phyloP scores from a whole-genome alignment of 495 filamentous ascomycete species.

The Gamarada debralockiae region DNA sequence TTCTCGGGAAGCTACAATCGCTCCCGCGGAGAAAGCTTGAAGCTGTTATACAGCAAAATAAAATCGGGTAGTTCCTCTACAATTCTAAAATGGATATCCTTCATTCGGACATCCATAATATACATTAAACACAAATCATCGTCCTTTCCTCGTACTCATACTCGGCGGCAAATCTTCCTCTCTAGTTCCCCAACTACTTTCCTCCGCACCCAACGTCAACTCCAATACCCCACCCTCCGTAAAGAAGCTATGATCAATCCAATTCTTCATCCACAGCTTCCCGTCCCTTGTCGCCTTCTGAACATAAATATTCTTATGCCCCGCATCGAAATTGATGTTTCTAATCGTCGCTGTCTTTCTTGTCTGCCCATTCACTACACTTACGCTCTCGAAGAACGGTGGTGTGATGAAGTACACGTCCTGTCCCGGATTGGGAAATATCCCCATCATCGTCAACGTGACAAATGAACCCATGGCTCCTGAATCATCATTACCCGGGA shows the following conservation, averaged over 20 bases:
- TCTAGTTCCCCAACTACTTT: constrained; percentile 63
- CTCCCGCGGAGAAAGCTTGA: too few relatives aligned
- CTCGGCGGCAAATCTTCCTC: constrained; percentile 63
- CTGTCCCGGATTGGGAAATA: constrained; percentile 70
- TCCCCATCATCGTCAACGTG: constrained; percentile 62
- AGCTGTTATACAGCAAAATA: too few relatives aligned
- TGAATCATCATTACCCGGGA: constrained; percentile 67
- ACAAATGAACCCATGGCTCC: constrained; percentile 68
- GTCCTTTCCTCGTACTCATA: constrained; percentile 5
- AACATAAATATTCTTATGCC: constrained; percentile 57
- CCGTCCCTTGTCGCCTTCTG: constrained; percentile 65
- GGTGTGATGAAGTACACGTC: constrained; percentile 67
- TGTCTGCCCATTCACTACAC: constrained; percentile 56
- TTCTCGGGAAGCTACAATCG: too few relatives aligned
- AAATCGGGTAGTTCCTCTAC: too few relatives aligned
- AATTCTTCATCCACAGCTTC: constrained; percentile 56
- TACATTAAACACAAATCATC: too few relatives aligned
- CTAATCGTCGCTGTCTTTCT: constrained; percentile 55
- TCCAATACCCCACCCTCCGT: constrained; percentile 63
- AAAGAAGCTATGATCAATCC: constrained; percentile 74
- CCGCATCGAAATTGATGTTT: constrained; percentile 57
- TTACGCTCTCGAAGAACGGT: constrained; percentile 61
- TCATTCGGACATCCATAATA: too few relatives aligned
- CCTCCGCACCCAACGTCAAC: constrained; percentile 55
- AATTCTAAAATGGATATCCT: too few relatives aligned